Percentiles rank a stretch among this genome's conserved stretches.
Evolutionary conservation across 2,329 filamentous ascomycete species (phyloP).

Genomic region (Huntiella decipiens): DNA sequence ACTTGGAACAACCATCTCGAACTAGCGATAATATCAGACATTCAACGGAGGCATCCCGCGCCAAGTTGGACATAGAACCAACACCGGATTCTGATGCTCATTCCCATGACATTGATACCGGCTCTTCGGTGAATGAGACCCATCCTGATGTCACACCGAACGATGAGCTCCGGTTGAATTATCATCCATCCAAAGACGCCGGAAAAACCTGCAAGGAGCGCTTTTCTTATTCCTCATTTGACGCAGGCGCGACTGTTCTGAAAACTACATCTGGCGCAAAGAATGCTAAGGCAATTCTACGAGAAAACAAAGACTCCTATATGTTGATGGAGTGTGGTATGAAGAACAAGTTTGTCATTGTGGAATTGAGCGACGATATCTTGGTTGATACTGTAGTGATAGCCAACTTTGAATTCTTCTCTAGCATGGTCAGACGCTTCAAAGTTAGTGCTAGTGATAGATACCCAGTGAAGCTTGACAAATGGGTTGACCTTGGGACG

Average conservation of each 20-base stretch:
- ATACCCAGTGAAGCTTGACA: constrained; percentile 79
- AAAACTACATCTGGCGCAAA: constrained; percentile 79
- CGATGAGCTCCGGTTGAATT: constrained; percentile 12
- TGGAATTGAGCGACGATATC: constrained; percentile 75
- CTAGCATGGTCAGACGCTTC: constrained; percentile 84
- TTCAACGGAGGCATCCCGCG: neutral
- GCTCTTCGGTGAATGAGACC: neutral
- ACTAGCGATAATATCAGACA: neutral
- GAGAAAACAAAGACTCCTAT: constrained; percentile 97
- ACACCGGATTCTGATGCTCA: neutral
- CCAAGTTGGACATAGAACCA: neutral
- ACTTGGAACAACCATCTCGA: neutral
- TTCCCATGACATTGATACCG: too few relatives aligned
- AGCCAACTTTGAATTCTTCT: constrained; percentile 98
- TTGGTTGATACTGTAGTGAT: constrained; percentile 91
- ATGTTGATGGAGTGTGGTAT: constrained; percentile 85
- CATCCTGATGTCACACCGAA: neutral
- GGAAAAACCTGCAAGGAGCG: constrained; percentile 95
- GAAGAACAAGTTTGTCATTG: constrained; percentile 79
- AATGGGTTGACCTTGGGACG: constrained; percentile 74
- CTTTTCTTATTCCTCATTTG: constrained; percentile 94
- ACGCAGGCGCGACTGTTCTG: constrained; percentile 81
- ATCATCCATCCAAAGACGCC: constrained; percentile 68
- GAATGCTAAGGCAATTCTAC: constrained; percentile 69
- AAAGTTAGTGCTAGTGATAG: constrained; percentile 82